A percentile compares a stretch with the other conserved stretches of the same genome.
phyloP scores from a whole-genome alignment of 805 yeast species.

The Cyberlindnera americana region DNA sequence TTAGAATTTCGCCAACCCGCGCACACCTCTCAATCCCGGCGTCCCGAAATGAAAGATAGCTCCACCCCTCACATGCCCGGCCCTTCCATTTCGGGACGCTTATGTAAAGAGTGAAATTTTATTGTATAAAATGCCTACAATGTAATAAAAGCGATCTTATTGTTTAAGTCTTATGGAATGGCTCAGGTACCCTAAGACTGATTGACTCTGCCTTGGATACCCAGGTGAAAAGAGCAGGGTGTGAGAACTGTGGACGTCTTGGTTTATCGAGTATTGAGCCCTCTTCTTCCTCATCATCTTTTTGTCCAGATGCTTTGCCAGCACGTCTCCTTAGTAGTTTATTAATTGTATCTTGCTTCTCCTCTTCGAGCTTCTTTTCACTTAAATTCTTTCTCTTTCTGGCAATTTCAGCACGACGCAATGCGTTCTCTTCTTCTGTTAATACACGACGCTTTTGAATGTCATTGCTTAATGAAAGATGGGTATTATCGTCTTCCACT shows the following conservation, averaged over 20 bases:
- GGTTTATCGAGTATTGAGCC: constrained; percentile 15
- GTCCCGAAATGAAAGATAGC: too few species aligned
- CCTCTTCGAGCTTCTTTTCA: constrained; percentile 82
- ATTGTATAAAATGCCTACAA: too few species aligned
- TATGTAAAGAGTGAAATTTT: too few species aligned
- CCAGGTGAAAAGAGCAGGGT: constrained; percentile 26
- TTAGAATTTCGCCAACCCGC: too few species aligned
- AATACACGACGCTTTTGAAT: constrained; percentile 47
- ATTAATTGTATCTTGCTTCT: constrained; percentile 87
- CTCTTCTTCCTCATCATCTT: constrained; percentile 20
- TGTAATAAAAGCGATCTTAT: too few species aligned
- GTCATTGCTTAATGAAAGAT: constrained; percentile 22
- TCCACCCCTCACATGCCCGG: not conserved
- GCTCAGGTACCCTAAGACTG: constrained; percentile 22
- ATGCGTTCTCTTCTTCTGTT: constrained; percentile 79
- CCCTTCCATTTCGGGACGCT: not conserved
- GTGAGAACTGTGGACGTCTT: constrained; percentile 24
- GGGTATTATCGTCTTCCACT: not conserved
- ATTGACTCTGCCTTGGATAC: constrained; percentile 15
- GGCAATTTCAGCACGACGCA: constrained; percentile 82
- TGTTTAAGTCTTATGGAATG: too few species aligned
- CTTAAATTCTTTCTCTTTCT: constrained; percentile 83
- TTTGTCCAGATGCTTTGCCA: constrained; percentile 39
- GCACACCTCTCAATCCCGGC: too few species aligned
- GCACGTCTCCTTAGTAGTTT: constrained; percentile 83